Conservation (phyloP, 2,329 filamentous ascomycete genomes). For the Proliferodiscus dingleyae region DNA sequence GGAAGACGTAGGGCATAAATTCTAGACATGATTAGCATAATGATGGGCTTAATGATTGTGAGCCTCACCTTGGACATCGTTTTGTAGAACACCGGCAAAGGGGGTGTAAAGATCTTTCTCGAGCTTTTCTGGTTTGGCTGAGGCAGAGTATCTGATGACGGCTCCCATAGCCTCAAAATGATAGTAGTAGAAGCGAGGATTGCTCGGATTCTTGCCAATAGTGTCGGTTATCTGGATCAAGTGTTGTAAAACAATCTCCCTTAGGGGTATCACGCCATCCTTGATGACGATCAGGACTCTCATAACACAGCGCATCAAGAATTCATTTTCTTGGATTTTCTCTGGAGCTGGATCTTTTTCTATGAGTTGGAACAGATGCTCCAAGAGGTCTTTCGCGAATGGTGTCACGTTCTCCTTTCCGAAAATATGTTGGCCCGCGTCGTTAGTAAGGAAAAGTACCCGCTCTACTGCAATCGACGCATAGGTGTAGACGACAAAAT, state of each 20-base stretch:
- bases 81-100: conserved; percentile 73
- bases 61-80: conserved; percentile 69
- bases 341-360: conserved; percentile 78
- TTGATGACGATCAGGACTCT: conserved; percentile 90
- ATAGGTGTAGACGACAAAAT: conserved; percentile 98
- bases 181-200: conserved; percentile 97
- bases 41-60: background rate
- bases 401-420: conserved; percentile 72
- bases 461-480: conserved; percentile 95
- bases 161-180: conserved; percentile 94
- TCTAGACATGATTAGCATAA: conserved; percentile 50
- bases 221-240: conserved; percentile 85
- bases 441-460: conserved; percentile 77
- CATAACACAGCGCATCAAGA: conserved; percentile 98
- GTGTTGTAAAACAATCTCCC: conserved; percentile 75
- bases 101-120: conserved; percentile 78
- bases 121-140: conserved; percentile 63
- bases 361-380: conserved; percentile 87
- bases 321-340: conserved; percentile 98
- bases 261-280: conserved; percentile 68
- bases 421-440: conserved; percentile 72
- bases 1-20: conserved; percentile 95
- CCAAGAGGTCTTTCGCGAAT: conserved; percentile 77
- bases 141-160: conserved; percentile 71
- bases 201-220: conserved; percentile 92